These are phyloP conservation scores for Geopyxis carbonaria DNA, from an alignment of 495 filamentous ascomycete genomes.

Conservation along the genomic window DNA sequence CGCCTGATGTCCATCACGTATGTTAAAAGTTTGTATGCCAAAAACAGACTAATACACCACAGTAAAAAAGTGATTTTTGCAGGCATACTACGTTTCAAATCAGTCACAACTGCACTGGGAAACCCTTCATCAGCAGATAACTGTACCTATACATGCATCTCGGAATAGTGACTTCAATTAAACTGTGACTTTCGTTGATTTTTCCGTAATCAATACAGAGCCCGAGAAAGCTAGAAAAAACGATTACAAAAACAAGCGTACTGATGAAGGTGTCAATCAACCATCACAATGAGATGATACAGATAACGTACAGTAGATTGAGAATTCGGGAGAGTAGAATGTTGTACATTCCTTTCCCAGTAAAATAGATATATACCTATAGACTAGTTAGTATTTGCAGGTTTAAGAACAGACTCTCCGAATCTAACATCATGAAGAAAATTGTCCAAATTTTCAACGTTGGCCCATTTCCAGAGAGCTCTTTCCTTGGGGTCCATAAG, in stretches of 20 bases:
- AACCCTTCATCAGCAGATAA: neutral
- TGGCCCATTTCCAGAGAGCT: conserved; percentile 92
- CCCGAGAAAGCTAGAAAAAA: conserved; percentile 67
- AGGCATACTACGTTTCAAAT: conserved; percentile 56
- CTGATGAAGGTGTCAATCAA: too few species aligned
- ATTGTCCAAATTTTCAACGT: conserved; percentile 77
- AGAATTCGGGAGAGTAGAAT: conserved; percentile 56
- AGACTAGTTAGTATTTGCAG: conserved; percentile 1
- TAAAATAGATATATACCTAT: conserved; percentile 71
- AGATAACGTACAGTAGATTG: conserved; percentile 51
- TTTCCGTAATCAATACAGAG: conserved; percentile 73
- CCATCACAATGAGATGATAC: conserved; percentile 1
- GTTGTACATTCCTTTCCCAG: conserved; percentile 74
- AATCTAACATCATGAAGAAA: conserved; percentile 52
- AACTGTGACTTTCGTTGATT: conserved; percentile 43
- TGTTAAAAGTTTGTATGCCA: conserved; percentile 61
- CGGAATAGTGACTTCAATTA: conserved; percentile 61
- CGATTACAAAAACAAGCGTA: conserved; percentile 60
- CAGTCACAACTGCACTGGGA: too few species aligned
- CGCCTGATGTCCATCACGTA: conserved; percentile 58
- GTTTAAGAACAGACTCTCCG: neutral
- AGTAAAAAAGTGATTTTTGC: conserved; percentile 56
- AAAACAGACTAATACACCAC: conserved; percentile 79
- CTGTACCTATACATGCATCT: conserved; percentile 46
- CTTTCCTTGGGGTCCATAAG: conserved; percentile 54